Base-by-base conservation (phyloP, 306 rosid genomes). In the Argentina anserina region DNA sequence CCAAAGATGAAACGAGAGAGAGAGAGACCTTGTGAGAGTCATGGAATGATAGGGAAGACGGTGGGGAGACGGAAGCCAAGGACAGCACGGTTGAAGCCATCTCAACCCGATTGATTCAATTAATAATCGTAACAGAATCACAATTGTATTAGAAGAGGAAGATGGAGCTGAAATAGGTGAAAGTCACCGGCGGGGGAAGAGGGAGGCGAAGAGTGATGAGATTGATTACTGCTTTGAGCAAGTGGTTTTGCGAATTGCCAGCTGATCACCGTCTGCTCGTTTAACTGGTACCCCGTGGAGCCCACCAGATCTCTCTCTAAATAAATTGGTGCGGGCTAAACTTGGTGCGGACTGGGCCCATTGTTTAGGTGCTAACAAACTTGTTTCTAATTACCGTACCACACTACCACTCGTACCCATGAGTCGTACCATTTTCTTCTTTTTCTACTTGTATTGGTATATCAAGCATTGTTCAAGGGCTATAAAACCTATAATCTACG, bases 71-170 rank as follows among this genome's bases (percentile, higher is more conserved):
- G 7, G 86, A 86, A 78, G 87, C 86, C 21, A 83, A 14, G 3
- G 94, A 82, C 36, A 91, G 85, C 72, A 89, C 10, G 7, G 92
- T 73, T 20, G 98, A 87, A 59, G 96, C 85, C 88, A 87, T 84
- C 65, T 29, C 41, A 61, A 33, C 8, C 33, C 79, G n/a, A n/a
- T n/a, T n/a, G n/a, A n/a, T n/a, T n/a, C n/a, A n/a, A n/a, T n/a
- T n/a, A n/a, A n/a, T n/a, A n/a, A n/a, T n/a, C n/a, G n/a, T n/a
- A n/a, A n/a, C n/a, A n/a, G n/a, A n/a, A n/a, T n/a, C n/a, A n/a
- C n/a, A n/a, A n/a, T n/a, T n/a, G n/a, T n/a, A n/a, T n/a, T n/a
- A n/a, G n/a, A n/a, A n/a, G n/a, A n/a, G n/a, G n/a, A n/a, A n/a
- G n/a, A n/a, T n/a, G n/a, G n/a, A n/a, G n/a, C n/a, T n/a, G n/a